Evolutionary conservation across 2,329 filamentous ascomycete genomes (phyloP).

Genomic region (Talaromyces funiculosus): DNA sequence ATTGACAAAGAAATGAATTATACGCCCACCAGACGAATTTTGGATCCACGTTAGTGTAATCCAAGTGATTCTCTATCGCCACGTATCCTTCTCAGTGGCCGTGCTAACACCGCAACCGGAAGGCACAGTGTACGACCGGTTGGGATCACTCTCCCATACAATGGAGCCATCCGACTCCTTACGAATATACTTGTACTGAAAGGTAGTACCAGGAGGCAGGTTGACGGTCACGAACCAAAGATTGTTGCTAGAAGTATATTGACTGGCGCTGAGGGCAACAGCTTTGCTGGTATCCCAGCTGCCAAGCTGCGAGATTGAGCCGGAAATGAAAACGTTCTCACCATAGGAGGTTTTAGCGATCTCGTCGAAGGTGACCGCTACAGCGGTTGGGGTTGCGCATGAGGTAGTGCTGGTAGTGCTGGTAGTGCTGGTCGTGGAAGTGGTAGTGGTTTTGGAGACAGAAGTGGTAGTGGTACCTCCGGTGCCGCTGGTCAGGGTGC

Average conservation of each 20-base stretch:
- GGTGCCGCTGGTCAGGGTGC: neutral
- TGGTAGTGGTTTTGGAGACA: neutral
- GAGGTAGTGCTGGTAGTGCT: slow-evolving; percentile 4
- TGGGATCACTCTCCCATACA: slow-evolving; percentile 59
- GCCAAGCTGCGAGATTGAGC: slow-evolving; percentile 56
- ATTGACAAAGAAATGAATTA: neutral
- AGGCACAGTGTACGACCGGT: slow-evolving; percentile 39
- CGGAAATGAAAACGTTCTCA: slow-evolving; percentile 61
- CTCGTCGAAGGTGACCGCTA: slow-evolving; percentile 60
- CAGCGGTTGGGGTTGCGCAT: slow-evolving; percentile 33
- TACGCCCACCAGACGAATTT: neutral
- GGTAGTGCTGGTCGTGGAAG: neutral
- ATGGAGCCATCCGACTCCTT: slow-evolving; percentile 50
- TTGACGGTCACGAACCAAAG: slow-evolving; percentile 56
- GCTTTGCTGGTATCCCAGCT: slow-evolving; percentile 55
- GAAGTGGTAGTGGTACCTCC: neutral
- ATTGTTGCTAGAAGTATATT: slow-evolving; percentile 57
- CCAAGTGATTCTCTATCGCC: slow-evolving; percentile 18
- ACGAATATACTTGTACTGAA: slow-evolving; percentile 66
- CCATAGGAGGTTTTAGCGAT: slow-evolving; percentile 54
- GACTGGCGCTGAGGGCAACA: slow-evolving; percentile 52
- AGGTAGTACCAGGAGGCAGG: slow-evolving; percentile 50
- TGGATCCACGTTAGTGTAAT: neutral
- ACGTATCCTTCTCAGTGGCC: slow-evolving; percentile 34
- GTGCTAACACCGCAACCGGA: slow-evolving; percentile 28